Conservation (phyloP, 345 rosid genomes). For the Pistacia atlantica region DNA sequence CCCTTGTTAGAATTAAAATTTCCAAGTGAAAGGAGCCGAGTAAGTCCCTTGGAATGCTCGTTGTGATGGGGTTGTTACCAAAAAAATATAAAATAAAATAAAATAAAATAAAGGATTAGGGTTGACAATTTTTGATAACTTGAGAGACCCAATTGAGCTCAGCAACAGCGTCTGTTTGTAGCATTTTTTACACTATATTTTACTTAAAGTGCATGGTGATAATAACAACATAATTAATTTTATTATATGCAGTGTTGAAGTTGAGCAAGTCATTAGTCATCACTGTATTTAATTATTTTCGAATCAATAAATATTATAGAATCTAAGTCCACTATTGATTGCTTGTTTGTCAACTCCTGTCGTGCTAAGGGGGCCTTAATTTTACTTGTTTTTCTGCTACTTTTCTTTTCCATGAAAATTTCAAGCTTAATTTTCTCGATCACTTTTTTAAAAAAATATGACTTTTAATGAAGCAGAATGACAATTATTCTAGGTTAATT, state of each 20-base stretch:
- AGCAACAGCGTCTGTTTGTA: conserved; percentile 38
- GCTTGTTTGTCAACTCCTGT: conserved; percentile 38
- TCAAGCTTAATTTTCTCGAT: conserved; percentile 20
- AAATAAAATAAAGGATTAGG: conserved; percentile 1
- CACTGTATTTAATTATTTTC: conserved; percentile 15
- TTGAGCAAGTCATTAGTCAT: conserved; percentile 15
- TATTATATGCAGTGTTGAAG: conserved; percentile 9
- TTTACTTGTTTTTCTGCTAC: not conserved
- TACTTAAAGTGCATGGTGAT: conserved; percentile 34
- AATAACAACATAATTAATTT: conserved; percentile 11
- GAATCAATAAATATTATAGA: not conserved
- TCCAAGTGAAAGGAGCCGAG: not conserved
- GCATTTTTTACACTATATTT: conserved; percentile 20
- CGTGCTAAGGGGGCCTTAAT: conserved; percentile 15
- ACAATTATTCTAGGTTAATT: too few relatives aligned
- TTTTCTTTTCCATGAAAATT: not conserved
- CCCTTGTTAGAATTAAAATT: not conserved
- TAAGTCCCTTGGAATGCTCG: conserved; percentile 29
- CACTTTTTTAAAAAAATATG: not conserved
- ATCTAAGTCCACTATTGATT: conserved; percentile 24
- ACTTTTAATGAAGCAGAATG: too few relatives aligned
- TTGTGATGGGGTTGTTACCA: conserved; percentile 23
- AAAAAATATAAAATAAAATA: conserved; percentile 14
- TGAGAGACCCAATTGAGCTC: conserved; percentile 36
- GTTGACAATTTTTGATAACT: conserved; percentile 43